phyloP scores from a whole-genome alignment of 192 early-diverging fungal species.

The Diversispora epigaea region DNA sequence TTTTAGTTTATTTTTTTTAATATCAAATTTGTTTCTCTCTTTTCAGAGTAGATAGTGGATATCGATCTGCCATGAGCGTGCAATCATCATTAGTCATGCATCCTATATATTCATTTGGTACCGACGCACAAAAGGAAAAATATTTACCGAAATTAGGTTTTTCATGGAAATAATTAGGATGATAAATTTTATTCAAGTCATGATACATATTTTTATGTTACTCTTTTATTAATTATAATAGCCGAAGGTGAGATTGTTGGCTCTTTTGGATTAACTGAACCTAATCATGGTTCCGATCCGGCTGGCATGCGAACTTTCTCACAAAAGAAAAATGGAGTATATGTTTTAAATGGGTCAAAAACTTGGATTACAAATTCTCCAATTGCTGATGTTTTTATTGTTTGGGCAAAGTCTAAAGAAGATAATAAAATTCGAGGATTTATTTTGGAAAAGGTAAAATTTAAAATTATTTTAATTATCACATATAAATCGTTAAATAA shows the following conservation, averaged over 20 bases:
- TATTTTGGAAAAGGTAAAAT: constrained; percentile 79
- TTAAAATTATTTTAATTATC: too few relatives aligned
- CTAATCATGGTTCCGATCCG: constrained; percentile 96
- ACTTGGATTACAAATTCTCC: constrained; percentile 99
- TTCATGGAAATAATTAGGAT: constrained; percentile 1
- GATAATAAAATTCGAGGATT: constrained; percentile 88
- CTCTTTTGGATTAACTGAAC: constrained; percentile 95
- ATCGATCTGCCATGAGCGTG: constrained; percentile 96
- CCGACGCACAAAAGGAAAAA: constrained; percentile 83
- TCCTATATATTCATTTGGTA: constrained; percentile 95
- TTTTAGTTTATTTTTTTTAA: not conserved
- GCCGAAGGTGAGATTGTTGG: constrained; percentile 88
- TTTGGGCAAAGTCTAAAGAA: constrained; percentile 89
- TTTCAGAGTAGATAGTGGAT: constrained; percentile 86
- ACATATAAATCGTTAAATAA: not conserved
- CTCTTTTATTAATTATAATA: constrained; percentile 28
- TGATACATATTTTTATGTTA: not conserved
- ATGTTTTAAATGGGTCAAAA: constrained; percentile 87
- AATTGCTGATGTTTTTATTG: constrained; percentile 92
- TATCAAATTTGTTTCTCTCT: constrained; percentile 4
- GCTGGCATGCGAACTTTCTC: constrained; percentile 91
- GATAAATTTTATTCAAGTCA: not conserved
- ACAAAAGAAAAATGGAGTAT: constrained; percentile 66
- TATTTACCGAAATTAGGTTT: constrained; percentile 83
- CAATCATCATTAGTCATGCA: constrained; percentile 99